Evolutionary conservation across 768 basidiomycete genomes (phyloP).

Genomic region (Royoungia palumana): DNA sequence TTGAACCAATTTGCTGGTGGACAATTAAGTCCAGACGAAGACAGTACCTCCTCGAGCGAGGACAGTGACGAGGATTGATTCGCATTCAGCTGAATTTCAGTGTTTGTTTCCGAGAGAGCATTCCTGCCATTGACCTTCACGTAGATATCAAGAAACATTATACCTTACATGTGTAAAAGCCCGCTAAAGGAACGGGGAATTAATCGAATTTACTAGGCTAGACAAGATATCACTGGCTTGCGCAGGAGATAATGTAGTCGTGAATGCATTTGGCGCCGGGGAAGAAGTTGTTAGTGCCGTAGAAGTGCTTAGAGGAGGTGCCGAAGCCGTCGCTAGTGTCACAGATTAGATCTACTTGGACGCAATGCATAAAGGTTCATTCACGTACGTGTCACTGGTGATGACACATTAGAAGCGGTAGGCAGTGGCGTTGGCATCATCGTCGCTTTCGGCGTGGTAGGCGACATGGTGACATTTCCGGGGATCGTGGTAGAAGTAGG

Average conservation of each 20-base stretch:
- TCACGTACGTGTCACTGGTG: not conserved
- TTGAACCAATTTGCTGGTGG: slow-evolving; percentile 48
- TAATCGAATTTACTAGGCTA: slow-evolving; percentile 23
- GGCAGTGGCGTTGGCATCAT: not conserved
- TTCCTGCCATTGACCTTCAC: slow-evolving; percentile 3
- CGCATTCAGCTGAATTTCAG: not conserved
- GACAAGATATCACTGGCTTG: slow-evolving; percentile 32
- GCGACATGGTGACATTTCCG: not conserved
- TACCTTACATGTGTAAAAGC: slow-evolving; percentile 3
- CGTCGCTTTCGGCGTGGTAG: slow-evolving; percentile 3
- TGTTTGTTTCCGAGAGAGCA: slow-evolving; percentile 2
- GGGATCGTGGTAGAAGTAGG: not conserved
- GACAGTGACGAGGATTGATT: slow-evolving; percentile 52
- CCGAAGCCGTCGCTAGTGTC: slow-evolving; percentile 14
- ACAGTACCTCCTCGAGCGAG: slow-evolving; percentile 52
- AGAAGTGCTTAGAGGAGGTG: slow-evolving; percentile 19
- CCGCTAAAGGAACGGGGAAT: not conserved
- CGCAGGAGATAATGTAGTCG: slow-evolving; percentile 22
- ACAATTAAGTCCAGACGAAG: slow-evolving; percentile 39
- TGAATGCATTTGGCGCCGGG: not conserved
- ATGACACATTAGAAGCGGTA: not conserved
- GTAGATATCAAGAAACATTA: slow-evolving; percentile 1
- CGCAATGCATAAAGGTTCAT: not conserved
- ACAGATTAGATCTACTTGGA: not conserved
- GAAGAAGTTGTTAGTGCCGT: slow-evolving; percentile 20